These are phyloP conservation scores for Sclerotinia borealis DNA, from an alignment of 2,329 filamentous ascomycete species.

Conservation along the genomic window DNA sequence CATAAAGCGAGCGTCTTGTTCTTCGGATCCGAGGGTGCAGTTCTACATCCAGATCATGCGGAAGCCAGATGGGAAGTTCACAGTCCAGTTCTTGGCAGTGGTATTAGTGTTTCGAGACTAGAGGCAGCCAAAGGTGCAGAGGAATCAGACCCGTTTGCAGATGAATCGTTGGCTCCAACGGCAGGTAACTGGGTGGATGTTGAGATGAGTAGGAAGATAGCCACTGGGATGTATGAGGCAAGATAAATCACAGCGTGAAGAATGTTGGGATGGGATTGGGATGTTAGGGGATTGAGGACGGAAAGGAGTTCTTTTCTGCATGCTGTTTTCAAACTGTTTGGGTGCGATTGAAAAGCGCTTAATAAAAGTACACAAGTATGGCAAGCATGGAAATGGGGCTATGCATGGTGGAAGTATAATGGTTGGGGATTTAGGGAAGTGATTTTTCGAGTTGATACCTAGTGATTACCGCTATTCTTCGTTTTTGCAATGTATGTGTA, in stretches of 20 bases:
- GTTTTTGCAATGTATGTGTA: background rate
- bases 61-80: slow-evolving; percentile 77
- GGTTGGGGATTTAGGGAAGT: background rate
- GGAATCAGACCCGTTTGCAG: slow-evolving; percentile 60
- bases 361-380: background rate
- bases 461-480: background rate
- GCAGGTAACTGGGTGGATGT: slow-evolving; percentile 58
- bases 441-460: slow-evolving; percentile 4
- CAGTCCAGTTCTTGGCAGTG: slow-evolving; percentile 45
- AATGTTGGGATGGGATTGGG: background rate
- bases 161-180: slow-evolving; percentile 41
- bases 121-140: slow-evolving; percentile 48
- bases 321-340: background rate
- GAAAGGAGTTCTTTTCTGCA: background rate
- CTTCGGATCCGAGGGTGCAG: slow-evolving; percentile 61
- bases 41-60: slow-evolving; percentile 66
- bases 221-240: slow-evolving; percentile 67
- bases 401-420: slow-evolving; percentile 1
- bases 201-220: slow-evolving; percentile 58
- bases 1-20: slow-evolving; percentile 82
- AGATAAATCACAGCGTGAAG: background rate
- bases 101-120: slow-evolving; percentile 58
- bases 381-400: background rate
- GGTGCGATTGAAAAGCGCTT: background rate
- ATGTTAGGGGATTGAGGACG: background rate